Percentiles rank a stretch among this genome's conserved stretches.
phyloP scores from a whole-genome alignment of 441 rosid genomes.

The Euphorbia celastroides region DNA sequence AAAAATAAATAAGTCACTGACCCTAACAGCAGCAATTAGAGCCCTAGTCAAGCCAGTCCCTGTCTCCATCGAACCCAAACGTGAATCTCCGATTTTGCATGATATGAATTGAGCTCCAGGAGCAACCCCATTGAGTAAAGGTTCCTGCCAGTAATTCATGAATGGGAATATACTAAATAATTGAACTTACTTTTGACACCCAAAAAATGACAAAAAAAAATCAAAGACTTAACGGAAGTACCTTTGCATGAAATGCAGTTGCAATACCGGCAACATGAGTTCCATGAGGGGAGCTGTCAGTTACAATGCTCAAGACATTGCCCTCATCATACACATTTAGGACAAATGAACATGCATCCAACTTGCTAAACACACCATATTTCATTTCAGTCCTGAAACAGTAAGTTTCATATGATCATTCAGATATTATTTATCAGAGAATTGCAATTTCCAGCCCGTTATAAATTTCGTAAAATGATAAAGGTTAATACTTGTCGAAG shows the following conservation, averaged over 20 bases:
- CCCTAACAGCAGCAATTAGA: slow-evolving; percentile 92
- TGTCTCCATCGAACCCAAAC: slow-evolving; percentile 96
- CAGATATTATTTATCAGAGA: neutral
- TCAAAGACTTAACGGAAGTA: slow-evolving; percentile 25
- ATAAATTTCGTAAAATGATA: neutral
- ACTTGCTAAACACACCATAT: slow-evolving; percentile 83
- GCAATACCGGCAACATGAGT: slow-evolving; percentile 99
- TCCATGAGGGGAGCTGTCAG: slow-evolving; percentile 94
- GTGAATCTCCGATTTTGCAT: slow-evolving; percentile 95
- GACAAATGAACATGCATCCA: slow-evolving; percentile 91
- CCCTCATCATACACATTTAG: slow-evolving; percentile 82
- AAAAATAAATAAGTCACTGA: slow-evolving; percentile 21
- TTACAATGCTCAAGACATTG: slow-evolving; percentile 79
- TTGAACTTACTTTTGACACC: slow-evolving; percentile 16
- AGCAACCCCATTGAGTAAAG: slow-evolving; percentile 89
- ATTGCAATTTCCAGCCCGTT: neutral
- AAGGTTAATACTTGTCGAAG: neutral
- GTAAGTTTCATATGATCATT: slow-evolving; percentile 19
- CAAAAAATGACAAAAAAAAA: slow-evolving; percentile 20
- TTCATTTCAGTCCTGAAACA: slow-evolving; percentile 78
- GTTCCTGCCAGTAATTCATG: slow-evolving; percentile 45
- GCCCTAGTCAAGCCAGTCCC: slow-evolving; percentile 98
- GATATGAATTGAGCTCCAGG: slow-evolving; percentile 97
- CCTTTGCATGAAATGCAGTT: slow-evolving; percentile 89
- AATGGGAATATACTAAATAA: slow-evolving; percentile 19